Base-by-base conservation (phyloP, 495 filamentous ascomycete species). In the Hypoxylon cercidicola region DNA sequence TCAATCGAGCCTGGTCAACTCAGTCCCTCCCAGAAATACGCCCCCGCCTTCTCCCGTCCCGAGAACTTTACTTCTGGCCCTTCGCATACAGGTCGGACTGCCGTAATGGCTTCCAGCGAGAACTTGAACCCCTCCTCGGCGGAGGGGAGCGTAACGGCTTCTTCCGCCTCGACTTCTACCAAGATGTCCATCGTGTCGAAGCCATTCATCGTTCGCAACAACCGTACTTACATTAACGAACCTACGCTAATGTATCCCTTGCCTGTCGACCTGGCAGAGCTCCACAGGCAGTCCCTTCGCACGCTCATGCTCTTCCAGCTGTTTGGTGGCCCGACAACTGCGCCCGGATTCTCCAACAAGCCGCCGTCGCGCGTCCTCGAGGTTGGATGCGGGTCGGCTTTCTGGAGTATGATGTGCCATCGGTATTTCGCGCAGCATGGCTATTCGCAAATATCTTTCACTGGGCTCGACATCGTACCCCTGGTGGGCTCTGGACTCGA, bases 381-480 rank as follows among this genome's bases (percentile, higher is more conserved):
- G 69, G 75, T 97, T 52, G 92, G 89, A 34, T 98, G 94, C 75
- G 94, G 94, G 6, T 90, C 90, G 13, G 94, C 87, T 23, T 88
- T 94, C 63, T 97, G 94, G 94, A 93, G 91, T 62, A 88, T 90
- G 73, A 83, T 89, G 77, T 95, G 91, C 73, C 89, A 94, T 74
- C 83, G 89, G 19, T 87, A 91, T 74, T 90, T 93, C 68, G 79
- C 81, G 39, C 81, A 81, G 21, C 80, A 81, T 18, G 91, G 90
- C 8, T 79, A 88, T 59, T 60, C 74, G 0, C 72, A 72, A 65
- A 83, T 91, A 20, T 84, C 86, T 16, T 97, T 97, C 72, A 89
- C 89, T 1, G 94, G 94, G 0, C 77, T 98, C 51, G 94, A 98
- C 74, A 85, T 97, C 34, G 88, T 90, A 20, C 87, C 90, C 2